Base-by-base conservation (phyloP, 441 rosid genomes). In the Capsella rubella region DNA sequence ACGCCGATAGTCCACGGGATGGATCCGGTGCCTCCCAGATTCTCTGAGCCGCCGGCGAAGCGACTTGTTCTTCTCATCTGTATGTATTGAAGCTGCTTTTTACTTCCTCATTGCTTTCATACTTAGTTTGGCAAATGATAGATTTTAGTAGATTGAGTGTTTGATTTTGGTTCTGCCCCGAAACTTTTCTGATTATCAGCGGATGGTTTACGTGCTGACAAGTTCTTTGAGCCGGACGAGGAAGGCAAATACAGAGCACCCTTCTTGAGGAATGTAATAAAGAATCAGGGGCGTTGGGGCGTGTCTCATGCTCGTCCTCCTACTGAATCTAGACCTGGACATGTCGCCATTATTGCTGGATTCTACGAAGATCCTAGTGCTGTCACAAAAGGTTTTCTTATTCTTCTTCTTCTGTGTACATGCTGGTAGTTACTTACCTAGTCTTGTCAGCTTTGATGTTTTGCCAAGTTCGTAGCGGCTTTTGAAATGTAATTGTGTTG, bases 301-400 rank as follows among this genome's bases (percentile, higher is more conserved):
- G 98, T 95, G n/a, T 95, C 99, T 61, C 99, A 95, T 82, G 99
- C 99, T 80, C 92, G 97, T 14, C 99, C 99, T 67, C 99, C 99
- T 4, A 95, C 99, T 1, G 98, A 95, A 66, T 95, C 99, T 64
- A 83, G 97, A 84, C 99, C 97, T 52, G 98, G 99, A 7, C 99
- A 95, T 82, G 99, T 92, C 57, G 84, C 99, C 59, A 80, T 95
- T 43, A 95, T 95, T 54, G 99, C 99, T 74, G 97, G 99, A 35
- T 95, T 95, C 82, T 95, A 92, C 56, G 99, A 95, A 83, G 99
- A 95, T 73, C 99, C 99, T 58, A 90, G 97, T 73, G 99, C 99
- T n/a, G 97, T 95, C 76, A 95, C 99, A 8, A 92, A 89, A 88
- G 97, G 97, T 83, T 52, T 57, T 18, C 47, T 34, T 61, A 46